These are phyloP conservation scores for Rubia peregrina DNA, from an alignment of 305 asterid genomes.

Conservation along the genomic window DNA sequence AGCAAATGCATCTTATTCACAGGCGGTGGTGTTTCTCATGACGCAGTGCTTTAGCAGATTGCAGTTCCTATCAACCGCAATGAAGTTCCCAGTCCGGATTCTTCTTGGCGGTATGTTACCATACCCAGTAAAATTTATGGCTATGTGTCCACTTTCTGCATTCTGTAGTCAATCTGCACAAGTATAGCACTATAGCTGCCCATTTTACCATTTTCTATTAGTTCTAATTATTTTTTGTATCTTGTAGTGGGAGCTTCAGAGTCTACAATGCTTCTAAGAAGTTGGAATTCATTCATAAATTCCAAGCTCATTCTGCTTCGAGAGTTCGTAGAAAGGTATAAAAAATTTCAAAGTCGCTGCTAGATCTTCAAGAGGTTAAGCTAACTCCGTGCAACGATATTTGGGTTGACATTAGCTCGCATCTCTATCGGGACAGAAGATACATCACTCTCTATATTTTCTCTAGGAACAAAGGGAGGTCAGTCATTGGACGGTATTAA, in stretches of 20 bases:
- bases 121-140: too few relatives aligned
- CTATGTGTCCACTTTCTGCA: not conserved
- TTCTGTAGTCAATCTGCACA: not conserved
- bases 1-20: not conserved
- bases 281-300: constrained; percentile 20
- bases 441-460: constrained; percentile 57
- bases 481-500: constrained; percentile 7
- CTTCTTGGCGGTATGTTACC: constrained; percentile 12
- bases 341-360: constrained; percentile 44
- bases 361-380: constrained; percentile 37
- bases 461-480: constrained; percentile 43
- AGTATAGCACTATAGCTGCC: not conserved
- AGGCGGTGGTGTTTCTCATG: not conserved
- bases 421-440: constrained; percentile 28
- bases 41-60: not conserved
- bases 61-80: not conserved
- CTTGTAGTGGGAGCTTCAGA: constrained; percentile 27
- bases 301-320: constrained; percentile 49
- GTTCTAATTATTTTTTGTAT: not conserved
- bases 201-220: not conserved
- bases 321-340: constrained; percentile 31
- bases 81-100: not conserved
- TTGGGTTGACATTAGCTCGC: constrained; percentile 31
- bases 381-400: constrained; percentile 29
- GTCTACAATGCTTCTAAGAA: constrained; percentile 19